A percentile compares a stretch with the other conserved stretches of the same genome.
Conservation (phyloP, 148 eudicot species). For the Rhododendron ferrugineum region DNA sequence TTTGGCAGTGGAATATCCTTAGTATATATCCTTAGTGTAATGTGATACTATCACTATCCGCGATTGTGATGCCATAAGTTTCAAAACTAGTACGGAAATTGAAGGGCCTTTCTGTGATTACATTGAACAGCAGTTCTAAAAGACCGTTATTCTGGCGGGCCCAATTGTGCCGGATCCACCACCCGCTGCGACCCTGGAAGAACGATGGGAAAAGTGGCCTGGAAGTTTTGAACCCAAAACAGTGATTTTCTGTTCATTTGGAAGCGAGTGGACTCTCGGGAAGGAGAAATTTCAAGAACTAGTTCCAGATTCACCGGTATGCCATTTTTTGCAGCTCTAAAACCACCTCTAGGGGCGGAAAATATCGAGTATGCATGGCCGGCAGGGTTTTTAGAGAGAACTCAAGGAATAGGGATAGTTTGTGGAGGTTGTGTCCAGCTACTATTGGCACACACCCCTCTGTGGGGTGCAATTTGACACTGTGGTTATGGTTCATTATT, state of each 20-base stretch:
- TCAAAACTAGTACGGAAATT: constrained; percentile 27
- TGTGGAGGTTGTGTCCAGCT: constrained; percentile 50
- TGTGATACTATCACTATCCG: not conserved
- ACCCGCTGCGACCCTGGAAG: constrained; percentile 25
- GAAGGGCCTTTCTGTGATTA: constrained; percentile 29
- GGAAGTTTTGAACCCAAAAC: constrained; percentile 21
- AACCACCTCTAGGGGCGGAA: constrained; percentile 32
- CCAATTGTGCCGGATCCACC: constrained; percentile 30
- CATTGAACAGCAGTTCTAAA: not conserved
- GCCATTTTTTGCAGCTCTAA: constrained; percentile 46
- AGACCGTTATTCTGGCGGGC: not conserved
- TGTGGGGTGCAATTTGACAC: constrained; percentile 43
- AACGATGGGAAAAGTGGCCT: constrained; percentile 34
- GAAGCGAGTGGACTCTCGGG: constrained; percentile 20
- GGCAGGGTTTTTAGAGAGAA: constrained; percentile 32
- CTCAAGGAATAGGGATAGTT: constrained; percentile 32
- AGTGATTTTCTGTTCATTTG: constrained; percentile 45
- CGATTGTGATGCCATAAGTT: constrained; percentile 20
- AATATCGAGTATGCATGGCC: constrained; percentile 39
- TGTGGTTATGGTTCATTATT: constrained; percentile 50
- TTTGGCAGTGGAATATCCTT: not conserved
- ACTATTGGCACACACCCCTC: constrained; percentile 37
- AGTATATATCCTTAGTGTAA: not conserved
- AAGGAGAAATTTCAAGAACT: constrained; percentile 41
- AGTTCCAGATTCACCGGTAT: constrained; percentile 36